Evolutionary conservation across 352 stramenopile genomes (phyloP).

Genomic region (Phytopythium litorale): DNA sequence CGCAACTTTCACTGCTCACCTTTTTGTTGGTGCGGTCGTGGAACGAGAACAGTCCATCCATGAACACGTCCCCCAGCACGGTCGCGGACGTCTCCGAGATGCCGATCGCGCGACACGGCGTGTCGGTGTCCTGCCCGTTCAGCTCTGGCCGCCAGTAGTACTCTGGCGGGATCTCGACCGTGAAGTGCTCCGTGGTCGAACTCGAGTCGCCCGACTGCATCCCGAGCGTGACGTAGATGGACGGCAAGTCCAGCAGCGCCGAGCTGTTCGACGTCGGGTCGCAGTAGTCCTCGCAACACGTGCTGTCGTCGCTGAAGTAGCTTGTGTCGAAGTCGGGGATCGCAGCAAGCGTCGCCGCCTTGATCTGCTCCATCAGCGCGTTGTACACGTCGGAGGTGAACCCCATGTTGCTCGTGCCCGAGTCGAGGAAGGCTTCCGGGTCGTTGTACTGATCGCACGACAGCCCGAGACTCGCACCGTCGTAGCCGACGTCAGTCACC

Average conservation of each 20-base stretch:
- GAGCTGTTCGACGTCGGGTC: constrained; percentile 49
- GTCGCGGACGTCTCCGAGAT: constrained; percentile 67
- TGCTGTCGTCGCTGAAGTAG: constrained; percentile 69
- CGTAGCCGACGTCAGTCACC: constrained; percentile 69
- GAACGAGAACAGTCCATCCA: constrained; percentile 77
- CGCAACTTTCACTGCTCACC: constrained; percentile 3
- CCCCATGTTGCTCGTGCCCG: constrained; percentile 77
- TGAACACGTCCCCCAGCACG: constrained; percentile 81
- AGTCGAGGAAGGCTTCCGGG: constrained; percentile 75
- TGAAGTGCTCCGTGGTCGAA: constrained; percentile 59
- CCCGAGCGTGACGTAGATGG: constrained; percentile 75
- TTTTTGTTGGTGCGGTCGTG: constrained; percentile 64
- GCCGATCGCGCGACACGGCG: constrained; percentile 66
- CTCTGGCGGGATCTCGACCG: constrained; percentile 72
- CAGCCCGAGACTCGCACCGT: constrained; percentile 51
- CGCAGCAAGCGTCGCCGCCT: constrained; percentile 42
- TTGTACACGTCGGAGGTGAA: constrained; percentile 78
- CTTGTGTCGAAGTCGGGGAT: constrained; percentile 60
- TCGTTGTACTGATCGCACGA: constrained; percentile 70
- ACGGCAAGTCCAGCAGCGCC: constrained; percentile 56
- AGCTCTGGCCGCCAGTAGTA: constrained; percentile 84
- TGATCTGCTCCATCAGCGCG: constrained; percentile 65
- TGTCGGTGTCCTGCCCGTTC: constrained; percentile 52
- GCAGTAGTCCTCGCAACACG: constrained; percentile 75
- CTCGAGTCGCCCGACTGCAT: constrained; percentile 35